Base-by-base conservation (phyloP, 805 yeast genomes). In the Myxozyma neotropica region DNA sequence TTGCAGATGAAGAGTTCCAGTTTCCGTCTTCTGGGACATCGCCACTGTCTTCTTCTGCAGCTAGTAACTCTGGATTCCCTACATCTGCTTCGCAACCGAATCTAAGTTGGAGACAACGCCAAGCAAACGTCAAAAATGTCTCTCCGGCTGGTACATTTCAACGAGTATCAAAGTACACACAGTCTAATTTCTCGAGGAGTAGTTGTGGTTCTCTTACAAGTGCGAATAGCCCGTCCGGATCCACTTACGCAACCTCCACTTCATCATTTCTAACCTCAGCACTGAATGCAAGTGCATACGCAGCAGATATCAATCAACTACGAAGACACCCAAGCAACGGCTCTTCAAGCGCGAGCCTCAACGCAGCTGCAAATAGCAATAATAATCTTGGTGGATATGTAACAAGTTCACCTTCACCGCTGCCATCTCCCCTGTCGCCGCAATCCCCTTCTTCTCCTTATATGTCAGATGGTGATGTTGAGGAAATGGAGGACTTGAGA, bases 1-100 rank as follows among this genome's bases (percentile, higher is more conserved):
- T 61, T 7, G 58, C 64, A 12, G 65, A 61, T 38, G 65, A 61
- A n/a, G 65, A 61, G 21, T 58, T 59, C 26, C 57, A 40, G 50
- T 58, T 59, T 33, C 58, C 62, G 24, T 15, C 23, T 8, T 15
- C 57, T 3, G 48, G 46, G 27, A 19, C 46, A 7, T 26, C 46
- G 8, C 45, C 54, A 7, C 6, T 10, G n/a, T n/a, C n/a, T n/a
- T n/a, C n/a, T n/a, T n/a, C 36, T 31, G 36, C 36, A 8, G 36
- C 36, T 31, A 31, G 36, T 31, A 8, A 8, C 36, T 31, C 36
- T 31, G 8, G 12, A 13, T 31, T 13, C 12, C 36, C 36, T 8
- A 8, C 36, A 31, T 8, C 36, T 13, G 36, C n/a, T n/a, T n/a
- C n/a, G n/a, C n/a, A n/a, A n/a, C n/a, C n/a, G n/a, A n/a, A n/a